Evolutionary conservation across 371 early-diverging fungal species (phyloP).

Genomic region (Mucor velutinosus): DNA sequence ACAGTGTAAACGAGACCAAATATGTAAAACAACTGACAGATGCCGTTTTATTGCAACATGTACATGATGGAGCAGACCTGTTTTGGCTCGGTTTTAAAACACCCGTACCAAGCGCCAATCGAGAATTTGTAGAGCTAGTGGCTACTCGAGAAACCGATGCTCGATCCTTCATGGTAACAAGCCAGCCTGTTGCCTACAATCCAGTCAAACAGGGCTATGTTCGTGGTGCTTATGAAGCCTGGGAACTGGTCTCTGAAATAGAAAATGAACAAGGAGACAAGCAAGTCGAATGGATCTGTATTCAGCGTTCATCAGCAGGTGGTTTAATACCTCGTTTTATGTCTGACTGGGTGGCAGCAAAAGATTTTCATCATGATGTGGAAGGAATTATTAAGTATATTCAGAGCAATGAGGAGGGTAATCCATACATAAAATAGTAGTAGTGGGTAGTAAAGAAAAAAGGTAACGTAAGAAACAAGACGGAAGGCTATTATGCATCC

Average conservation of each 20-base stretch:
- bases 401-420: not conserved
- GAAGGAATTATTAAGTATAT: slow-evolving; percentile 17
- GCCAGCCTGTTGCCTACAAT: slow-evolving; percentile 20
- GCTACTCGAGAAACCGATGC: slow-evolving; percentile 16
- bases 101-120: slow-evolving; percentile 12
- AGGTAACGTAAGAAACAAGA: not conserved
- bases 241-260: slow-evolving; percentile 30
- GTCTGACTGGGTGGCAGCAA: slow-evolving; percentile 20
- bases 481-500: not conserved
- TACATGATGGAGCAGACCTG: slow-evolving; percentile 23
- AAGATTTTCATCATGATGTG: slow-evolving; percentile 30
- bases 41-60: not conserved
- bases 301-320: slow-evolving; percentile 30
- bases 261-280: slow-evolving; percentile 14
- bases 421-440: not conserved
- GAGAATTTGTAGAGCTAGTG: slow-evolving; percentile 39
- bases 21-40: slow-evolving; percentile 2
- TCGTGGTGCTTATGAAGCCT: slow-evolving; percentile 33
- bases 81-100: slow-evolving; percentile 36
- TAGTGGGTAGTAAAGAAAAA: not conserved
- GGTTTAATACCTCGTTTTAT: slow-evolving; percentile 28
- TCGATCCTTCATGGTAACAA: slow-evolving; percentile 28
- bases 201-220: slow-evolving; percentile 19
- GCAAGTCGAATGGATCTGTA: slow-evolving; percentile 30
- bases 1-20: not conserved